Conservation (phyloP, 2,329 filamentous ascomycete species). For the Sarocladiaceae sp. region DNA sequence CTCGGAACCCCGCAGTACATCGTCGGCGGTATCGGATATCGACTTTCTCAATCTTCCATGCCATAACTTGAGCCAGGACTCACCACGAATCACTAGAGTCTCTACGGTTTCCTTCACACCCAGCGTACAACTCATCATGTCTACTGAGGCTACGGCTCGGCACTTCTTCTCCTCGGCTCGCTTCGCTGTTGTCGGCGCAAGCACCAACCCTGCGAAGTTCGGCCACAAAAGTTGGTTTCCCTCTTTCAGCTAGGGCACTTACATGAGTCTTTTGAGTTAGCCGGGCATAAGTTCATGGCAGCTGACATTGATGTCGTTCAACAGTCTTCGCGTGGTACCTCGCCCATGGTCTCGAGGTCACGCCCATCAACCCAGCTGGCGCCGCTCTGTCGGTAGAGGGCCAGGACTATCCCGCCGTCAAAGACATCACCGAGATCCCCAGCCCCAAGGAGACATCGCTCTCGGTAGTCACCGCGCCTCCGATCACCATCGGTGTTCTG, state of each 20-base stretch:
- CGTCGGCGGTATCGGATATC: conserved; percentile 13
- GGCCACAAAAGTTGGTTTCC: conserved; percentile 69
- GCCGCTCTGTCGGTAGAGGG: conserved; percentile 55
- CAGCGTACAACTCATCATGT: conserved; percentile 32
- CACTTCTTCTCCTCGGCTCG: conserved; percentile 73
- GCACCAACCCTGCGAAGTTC: conserved; percentile 76
- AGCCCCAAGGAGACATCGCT: conserved; percentile 66
- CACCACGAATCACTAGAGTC: not conserved
- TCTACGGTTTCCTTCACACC: not conserved
- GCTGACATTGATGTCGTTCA: no score
- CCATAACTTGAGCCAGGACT: no score
- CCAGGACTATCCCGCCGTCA: conserved; percentile 55
- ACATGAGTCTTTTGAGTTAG: no score
- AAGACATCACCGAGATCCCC: conserved; percentile 59
- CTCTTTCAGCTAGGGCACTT: not conserved
- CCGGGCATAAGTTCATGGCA: no score
- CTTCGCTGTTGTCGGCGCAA: conserved; percentile 88
- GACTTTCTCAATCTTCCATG: not conserved
- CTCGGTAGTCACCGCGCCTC: conserved; percentile 81
- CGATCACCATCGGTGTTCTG: conserved; percentile 66
- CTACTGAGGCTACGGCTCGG: conserved; percentile 65
- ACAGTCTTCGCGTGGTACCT: conserved; percentile 89
- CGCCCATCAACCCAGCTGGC: conserved; percentile 73
- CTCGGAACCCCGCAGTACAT: conserved; percentile 11
- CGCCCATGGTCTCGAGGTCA: conserved; percentile 65